Percentiles rank a stretch among this genome's conserved stretches.
Evolutionary conservation across 2,329 filamentous ascomycete species (phyloP).

Genomic region (Ophiosphaerella korrae): DNA sequence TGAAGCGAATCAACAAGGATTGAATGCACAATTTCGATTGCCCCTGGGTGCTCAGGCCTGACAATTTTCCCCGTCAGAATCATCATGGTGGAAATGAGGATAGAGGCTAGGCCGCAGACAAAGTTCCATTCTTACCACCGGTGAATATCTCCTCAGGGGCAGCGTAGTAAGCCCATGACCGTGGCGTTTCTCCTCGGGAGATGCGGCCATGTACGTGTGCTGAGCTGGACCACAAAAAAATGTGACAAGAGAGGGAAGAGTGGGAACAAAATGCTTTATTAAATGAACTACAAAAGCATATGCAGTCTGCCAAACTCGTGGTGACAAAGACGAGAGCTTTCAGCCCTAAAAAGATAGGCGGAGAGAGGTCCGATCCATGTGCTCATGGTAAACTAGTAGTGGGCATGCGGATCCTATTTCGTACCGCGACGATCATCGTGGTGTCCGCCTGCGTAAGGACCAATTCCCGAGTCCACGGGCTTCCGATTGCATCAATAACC

Average conservation of each 20-base stretch:
- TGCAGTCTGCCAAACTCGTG: not conserved
- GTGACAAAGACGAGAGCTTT: not conserved
- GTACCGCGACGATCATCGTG: conserved; percentile 15
- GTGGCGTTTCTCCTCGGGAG: not conserved
- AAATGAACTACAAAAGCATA: no score
- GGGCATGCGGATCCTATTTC: not conserved
- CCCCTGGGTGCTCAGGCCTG: not conserved
- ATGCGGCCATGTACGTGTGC: not conserved
- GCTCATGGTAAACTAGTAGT: not conserved
- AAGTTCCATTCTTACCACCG: conserved; percentile 1
- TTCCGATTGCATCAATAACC: conserved; percentile 1
- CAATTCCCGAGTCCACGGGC: conserved; percentile 15
- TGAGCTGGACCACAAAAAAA: no score
- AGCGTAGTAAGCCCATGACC: not conserved
- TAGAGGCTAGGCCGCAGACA: not conserved
- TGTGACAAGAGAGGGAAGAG: no score
- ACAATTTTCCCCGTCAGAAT: not conserved
- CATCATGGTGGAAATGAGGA: not conserved
- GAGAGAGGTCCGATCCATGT: not conserved
- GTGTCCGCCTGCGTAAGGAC: conserved; percentile 2
- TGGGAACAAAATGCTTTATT: no score
- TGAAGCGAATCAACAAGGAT: not conserved
- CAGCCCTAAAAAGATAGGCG: not conserved
- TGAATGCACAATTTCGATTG: not conserved
- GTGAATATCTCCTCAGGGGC: not conserved